Conservation (phyloP, 805 yeast species). For the Saturnispora bothae region DNA sequence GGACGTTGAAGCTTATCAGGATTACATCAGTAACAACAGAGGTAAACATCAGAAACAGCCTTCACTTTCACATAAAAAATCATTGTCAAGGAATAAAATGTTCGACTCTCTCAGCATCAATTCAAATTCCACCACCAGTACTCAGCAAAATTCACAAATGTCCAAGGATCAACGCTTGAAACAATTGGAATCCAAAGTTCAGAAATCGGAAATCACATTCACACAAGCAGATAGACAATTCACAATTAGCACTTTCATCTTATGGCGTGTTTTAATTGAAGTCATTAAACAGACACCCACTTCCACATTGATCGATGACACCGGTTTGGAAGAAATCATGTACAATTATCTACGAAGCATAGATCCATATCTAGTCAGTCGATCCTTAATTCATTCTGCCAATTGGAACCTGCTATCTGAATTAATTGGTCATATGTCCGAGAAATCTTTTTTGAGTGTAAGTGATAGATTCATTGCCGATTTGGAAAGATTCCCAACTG, state of each 20-base stretch:
- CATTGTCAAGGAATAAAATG: slow-evolving; percentile 14
- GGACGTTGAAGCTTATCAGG: slow-evolving; percentile 21
- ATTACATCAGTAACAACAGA: slow-evolving; percentile 6
- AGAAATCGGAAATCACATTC: slow-evolving; percentile 50
- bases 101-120: neutral
- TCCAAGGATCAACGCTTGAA: slow-evolving; percentile 10
- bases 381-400: slow-evolving; percentile 70
- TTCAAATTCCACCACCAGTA: neutral
- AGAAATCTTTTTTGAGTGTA: slow-evolving; percentile 70
- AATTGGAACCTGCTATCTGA: slow-evolving; percentile 92
- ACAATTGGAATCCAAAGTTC: slow-evolving; percentile 21
- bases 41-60: neutral
- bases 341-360: slow-evolving; percentile 82
- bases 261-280: slow-evolving; percentile 87
- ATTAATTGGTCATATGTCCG: slow-evolving; percentile 83
- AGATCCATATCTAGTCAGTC: slow-evolving; percentile 61
- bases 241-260: slow-evolving; percentile 72
- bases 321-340: slow-evolving; percentile 84
- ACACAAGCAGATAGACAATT: slow-evolving; percentile 82
- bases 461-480: slow-evolving; percentile 92
- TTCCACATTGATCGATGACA: slow-evolving; percentile 64
- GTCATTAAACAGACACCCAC: slow-evolving; percentile 80
- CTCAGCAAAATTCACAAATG: neutral
- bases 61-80: slow-evolving; percentile 16
- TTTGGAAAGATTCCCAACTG: slow-evolving; percentile 66